Conservation (phyloP, 2,329 filamentous ascomycete species). For the Penicillium sp. region DNA sequence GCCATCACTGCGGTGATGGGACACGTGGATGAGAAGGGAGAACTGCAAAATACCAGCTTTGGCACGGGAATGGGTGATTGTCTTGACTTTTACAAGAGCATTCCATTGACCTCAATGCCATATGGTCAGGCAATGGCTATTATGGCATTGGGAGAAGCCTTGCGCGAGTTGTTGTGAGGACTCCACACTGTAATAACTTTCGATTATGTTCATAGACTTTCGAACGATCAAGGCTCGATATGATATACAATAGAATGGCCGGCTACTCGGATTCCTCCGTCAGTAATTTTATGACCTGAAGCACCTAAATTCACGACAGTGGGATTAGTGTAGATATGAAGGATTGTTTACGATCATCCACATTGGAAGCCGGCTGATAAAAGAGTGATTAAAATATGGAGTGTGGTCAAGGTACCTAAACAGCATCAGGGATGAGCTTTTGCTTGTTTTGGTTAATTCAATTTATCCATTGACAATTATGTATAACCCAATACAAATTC, state of each 20-base stretch:
- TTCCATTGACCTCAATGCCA: constrained; percentile 75
- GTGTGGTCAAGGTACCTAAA: too few relatives aligned
- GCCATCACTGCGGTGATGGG: constrained; percentile 66
- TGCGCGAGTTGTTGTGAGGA: constrained; percentile 57
- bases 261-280: constrained; percentile 49
- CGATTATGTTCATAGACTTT: neutral
- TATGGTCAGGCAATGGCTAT: constrained; percentile 85
- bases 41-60: constrained; percentile 72
- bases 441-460: neutral
- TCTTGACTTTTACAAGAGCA: constrained; percentile 74
- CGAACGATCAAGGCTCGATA: constrained; percentile 36
- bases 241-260: constrained; percentile 45
- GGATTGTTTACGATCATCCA: neutral
- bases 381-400: too few relatives aligned
- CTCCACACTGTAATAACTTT: neutral
- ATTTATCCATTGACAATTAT: too few relatives aligned
- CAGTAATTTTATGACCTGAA: constrained; percentile 46
- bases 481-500: too few relatives aligned
- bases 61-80: constrained; percentile 74
- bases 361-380: too few relatives aligned
- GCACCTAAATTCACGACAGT: constrained; percentile 55
- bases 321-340: constrained; percentile 49
- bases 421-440: neutral
- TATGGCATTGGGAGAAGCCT: constrained; percentile 73
- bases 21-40: constrained; percentile 65